phyloP scores from a whole-genome alignment of 306 rosid species.

The Psophocarpus tetragonolobus region DNA sequence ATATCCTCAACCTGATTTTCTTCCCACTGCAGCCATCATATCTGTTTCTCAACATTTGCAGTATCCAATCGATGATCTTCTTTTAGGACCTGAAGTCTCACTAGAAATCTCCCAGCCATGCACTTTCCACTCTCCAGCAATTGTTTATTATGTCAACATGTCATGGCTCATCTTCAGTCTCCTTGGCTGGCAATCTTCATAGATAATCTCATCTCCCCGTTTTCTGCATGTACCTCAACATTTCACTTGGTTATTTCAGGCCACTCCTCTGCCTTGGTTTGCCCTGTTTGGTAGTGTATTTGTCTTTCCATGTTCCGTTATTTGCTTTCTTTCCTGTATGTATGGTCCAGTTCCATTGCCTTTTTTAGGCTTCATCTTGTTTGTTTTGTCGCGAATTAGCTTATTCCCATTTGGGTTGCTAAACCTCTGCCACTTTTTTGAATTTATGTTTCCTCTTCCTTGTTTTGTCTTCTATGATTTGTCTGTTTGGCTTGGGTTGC shows the following conservation, averaged over 20 bases:
- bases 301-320: neutral
- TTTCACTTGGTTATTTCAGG: neutral
- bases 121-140: neutral
- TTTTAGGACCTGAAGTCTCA: neutral
- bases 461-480: neutral
- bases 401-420: neutral
- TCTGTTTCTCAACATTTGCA: neutral
- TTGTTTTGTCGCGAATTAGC: neutral
- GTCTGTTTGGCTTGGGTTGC: constrained; percentile 16
- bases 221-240: neutral
- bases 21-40: neutral
- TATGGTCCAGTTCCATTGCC: neutral
- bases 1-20: neutral
- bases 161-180: neutral
- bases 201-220: neutral
- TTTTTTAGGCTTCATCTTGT: neutral
- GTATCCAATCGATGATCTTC: neutral
- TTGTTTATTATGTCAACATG: neutral
- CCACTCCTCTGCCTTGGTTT: neutral
- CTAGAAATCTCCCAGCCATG: neutral
- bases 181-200: neutral
- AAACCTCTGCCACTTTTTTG: neutral
- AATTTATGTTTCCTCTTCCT: neutral
- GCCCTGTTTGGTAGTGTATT: neutral
- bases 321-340: neutral